Evolutionary conservation across 1,284 basidiomycete genomes (phyloP).

Genomic region (Ganoderma sp.): DNA sequence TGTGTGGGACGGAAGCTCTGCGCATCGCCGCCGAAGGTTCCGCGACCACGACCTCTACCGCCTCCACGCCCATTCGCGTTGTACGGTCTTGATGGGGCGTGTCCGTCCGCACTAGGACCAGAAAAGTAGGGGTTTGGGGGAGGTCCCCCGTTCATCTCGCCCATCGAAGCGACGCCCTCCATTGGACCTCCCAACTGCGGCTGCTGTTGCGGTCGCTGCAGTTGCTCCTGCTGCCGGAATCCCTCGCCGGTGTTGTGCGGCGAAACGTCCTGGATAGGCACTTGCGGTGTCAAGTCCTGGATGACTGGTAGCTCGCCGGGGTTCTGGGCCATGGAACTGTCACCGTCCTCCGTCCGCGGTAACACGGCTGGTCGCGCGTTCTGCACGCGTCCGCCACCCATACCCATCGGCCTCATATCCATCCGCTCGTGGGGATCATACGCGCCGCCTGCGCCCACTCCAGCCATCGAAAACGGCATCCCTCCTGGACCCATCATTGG

Average conservation of each 20-base stretch:
- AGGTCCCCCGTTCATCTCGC: slow-evolving; percentile 15
- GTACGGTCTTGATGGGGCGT: slow-evolving; percentile 27
- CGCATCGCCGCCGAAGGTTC: slow-evolving; percentile 65
- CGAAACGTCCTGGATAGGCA: slow-evolving; percentile 40
- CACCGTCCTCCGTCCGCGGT: slow-evolving; percentile 55
- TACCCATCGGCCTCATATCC: slow-evolving; percentile 63
- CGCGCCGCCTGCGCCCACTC: slow-evolving; percentile 48
- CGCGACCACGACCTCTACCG: slow-evolving; percentile 45
- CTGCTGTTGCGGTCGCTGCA: background rate
- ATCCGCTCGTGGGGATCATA: slow-evolving; percentile 83
- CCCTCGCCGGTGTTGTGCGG: slow-evolving; percentile 27
- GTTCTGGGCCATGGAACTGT: slow-evolving; percentile 47
- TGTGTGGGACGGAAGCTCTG: slow-evolving; percentile 65
- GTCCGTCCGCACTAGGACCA: slow-evolving; percentile 23
- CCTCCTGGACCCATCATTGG: slow-evolving; percentile 55
- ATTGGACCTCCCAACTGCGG: slow-evolving; percentile 7
- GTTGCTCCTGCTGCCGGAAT: slow-evolving; percentile 18
- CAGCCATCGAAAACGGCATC: slow-evolving; percentile 49
- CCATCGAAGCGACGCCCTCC: slow-evolving; percentile 18
- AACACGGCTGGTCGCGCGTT: slow-evolving; percentile 62
- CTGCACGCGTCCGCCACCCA: slow-evolving; percentile 46
- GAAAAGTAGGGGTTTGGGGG: slow-evolving; percentile 19
- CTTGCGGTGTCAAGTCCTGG: slow-evolving; percentile 74
- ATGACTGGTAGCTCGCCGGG: slow-evolving; percentile 79
- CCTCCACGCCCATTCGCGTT: slow-evolving; percentile 37